Conservation (phyloP, 2,329 filamentous ascomycete species). For the Colletotrichum plurivorum region DNA sequence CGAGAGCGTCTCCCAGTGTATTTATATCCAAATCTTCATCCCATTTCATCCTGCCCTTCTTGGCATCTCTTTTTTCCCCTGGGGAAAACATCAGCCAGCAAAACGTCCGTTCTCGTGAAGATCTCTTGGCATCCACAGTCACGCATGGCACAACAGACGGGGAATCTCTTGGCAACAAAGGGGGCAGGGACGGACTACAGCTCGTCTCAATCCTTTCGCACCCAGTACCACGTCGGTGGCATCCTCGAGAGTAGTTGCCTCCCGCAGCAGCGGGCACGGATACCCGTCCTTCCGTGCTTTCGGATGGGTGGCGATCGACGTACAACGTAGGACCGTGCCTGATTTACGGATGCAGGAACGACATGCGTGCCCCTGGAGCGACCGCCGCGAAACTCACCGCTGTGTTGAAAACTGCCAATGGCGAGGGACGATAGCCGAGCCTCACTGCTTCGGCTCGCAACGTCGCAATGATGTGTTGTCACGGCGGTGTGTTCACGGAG, state of each 20-base stretch:
- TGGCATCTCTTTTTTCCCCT: too few relatives aligned
- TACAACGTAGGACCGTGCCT: slow-evolving; percentile 32
- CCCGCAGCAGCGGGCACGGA: neutral
- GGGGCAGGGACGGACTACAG: neutral
- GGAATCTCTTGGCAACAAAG: slow-evolving; percentile 14
- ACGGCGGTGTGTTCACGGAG: neutral
- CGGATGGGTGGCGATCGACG: slow-evolving; percentile 26
- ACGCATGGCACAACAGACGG: slow-evolving; percentile 12
- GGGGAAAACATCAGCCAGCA: neutral
- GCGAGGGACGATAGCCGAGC: slow-evolving; percentile 9
- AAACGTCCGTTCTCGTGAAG: slow-evolving; percentile 1
- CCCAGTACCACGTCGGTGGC: neutral
- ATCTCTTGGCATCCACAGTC: slow-evolving; percentile 13
- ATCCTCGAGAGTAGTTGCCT: slow-evolving; percentile 14
- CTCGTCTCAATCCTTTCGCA: slow-evolving; percentile 15
- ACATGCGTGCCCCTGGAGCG: slow-evolving; percentile 9
- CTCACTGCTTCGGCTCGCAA: neutral
- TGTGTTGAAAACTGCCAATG: neutral
- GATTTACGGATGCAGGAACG: neutral
- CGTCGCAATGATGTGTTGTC: slow-evolving; percentile 2
- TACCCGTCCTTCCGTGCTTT: slow-evolving; percentile 9
- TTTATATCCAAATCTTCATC: neutral
- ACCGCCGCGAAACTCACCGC: neutral
- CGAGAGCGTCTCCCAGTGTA: neutral
- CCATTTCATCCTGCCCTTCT: too few relatives aligned